Percentiles rank a stretch among this genome's conserved stretches.
phyloP scores from a whole-genome alignment of 495 filamentous ascomycete species.

The Trichoderma parareesei region DNA sequence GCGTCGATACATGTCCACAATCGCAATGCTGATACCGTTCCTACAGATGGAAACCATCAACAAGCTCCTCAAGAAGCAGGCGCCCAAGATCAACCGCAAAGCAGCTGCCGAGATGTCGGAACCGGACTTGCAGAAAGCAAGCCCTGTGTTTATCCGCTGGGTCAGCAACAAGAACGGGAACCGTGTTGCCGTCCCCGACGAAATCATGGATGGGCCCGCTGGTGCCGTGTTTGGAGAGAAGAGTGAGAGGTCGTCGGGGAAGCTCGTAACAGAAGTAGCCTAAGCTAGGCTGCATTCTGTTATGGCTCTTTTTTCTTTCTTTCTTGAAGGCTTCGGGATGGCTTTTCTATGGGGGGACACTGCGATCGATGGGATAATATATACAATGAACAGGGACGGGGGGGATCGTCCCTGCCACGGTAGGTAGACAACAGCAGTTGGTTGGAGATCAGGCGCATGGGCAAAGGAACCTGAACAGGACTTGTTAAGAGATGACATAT shows the following conservation, averaged over 20 bases:
- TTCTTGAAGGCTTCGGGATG: too few relatives aligned
- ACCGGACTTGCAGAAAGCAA: constrained; percentile 42
- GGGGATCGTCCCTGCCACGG: too few relatives aligned
- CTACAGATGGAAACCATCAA: constrained; percentile 95
- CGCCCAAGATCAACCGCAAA: constrained; percentile 68
- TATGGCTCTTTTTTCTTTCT: not conserved
- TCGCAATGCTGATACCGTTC: not conserved
- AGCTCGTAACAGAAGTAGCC: constrained; percentile 39
- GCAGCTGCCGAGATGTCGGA: constrained; percentile 44
- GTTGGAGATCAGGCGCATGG: too few relatives aligned
- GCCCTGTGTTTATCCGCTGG: constrained; percentile 70
- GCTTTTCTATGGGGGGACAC: too few relatives aligned
- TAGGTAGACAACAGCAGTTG: too few relatives aligned
- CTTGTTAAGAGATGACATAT: too few relatives aligned
- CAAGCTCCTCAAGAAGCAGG: constrained; percentile 89
- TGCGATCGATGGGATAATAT: too few relatives aligned
- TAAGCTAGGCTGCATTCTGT: constrained; percentile 4
- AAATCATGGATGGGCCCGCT: constrained; percentile 65
- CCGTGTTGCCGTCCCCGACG: constrained; percentile 65
- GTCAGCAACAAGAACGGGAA: constrained; percentile 63
- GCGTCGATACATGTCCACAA: not conserved
- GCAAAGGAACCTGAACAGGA: too few relatives aligned
- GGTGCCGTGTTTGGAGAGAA: constrained; percentile 50
- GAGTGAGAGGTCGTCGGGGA: constrained; percentile 15
- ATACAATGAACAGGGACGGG: too few relatives aligned